Percentiles rank a stretch among this genome's conserved stretches.
Conservation (phyloP, 2,329 filamentous ascomycete species). For the Aureobasidium sp. region DNA sequence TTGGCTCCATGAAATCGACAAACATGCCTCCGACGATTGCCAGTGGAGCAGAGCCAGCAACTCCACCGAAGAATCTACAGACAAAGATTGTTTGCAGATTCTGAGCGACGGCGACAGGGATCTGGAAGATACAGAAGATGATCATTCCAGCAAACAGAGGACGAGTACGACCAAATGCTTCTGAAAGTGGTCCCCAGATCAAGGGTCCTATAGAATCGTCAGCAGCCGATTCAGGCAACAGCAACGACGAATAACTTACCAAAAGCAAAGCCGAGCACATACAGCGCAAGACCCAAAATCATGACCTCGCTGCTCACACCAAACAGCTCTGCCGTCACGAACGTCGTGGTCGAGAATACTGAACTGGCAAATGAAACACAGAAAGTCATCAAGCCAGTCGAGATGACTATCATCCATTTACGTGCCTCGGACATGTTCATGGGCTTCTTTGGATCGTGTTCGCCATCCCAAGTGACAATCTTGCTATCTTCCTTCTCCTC, state of each 20-base stretch:
- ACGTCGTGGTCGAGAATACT: constrained; percentile 40
- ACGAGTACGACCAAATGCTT: constrained; percentile 46
- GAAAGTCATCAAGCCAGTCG: constrained; percentile 23
- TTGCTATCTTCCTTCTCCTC: constrained; percentile 16
- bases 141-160: constrained; percentile 45
- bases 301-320: constrained; percentile 39
- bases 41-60: constrained; percentile 44
- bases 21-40: constrained; percentile 44
- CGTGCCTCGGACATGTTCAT: constrained; percentile 19
- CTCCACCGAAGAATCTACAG: constrained; percentile 46
- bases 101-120: constrained; percentile 46
- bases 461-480: constrained; percentile 22
- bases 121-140: constrained; percentile 47
- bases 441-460: constrained; percentile 21
- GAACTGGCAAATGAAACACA: constrained; percentile 22
- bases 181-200: constrained; percentile 49
- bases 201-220: constrained; percentile 1
- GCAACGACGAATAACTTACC: not conserved
- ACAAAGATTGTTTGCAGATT: constrained; percentile 49
- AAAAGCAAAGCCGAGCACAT: constrained; percentile 31
- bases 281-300: constrained; percentile 43
- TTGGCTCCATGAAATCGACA: constrained; percentile 43
- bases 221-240: not conserved
- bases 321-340: constrained; percentile 35
- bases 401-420: constrained; percentile 24